A percentile compares a stretch with the other conserved stretches of the same genome.
These are phyloP conservation scores for Geotrichum europaeum DNA, from an alignment of 1,139 yeast genomes.

Conservation along the genomic window DNA sequence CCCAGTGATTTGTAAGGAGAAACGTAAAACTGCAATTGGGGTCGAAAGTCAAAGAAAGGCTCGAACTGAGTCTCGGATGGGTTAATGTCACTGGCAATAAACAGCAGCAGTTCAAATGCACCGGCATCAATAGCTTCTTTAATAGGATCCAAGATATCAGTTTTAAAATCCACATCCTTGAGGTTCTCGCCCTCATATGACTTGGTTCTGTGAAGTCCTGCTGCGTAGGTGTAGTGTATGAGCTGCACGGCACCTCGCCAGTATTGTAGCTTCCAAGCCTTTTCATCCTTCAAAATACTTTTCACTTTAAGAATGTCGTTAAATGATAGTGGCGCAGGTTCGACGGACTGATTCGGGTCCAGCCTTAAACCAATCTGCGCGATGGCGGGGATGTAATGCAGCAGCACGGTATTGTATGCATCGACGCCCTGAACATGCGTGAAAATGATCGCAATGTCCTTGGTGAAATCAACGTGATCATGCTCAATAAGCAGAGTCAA, in stretches of 20 bases:
- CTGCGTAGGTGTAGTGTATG: conserved; percentile 57
- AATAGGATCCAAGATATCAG: conserved; percentile 43
- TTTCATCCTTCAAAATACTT: conserved; percentile 2
- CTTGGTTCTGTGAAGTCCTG: conserved; percentile 45
- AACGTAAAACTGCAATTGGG: conserved; percentile 53
- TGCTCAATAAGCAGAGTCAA: conserved; percentile 31
- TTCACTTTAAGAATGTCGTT: conserved; percentile 6
- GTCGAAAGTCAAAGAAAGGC: conserved; percentile 50
- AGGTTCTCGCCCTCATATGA: conserved; percentile 12
- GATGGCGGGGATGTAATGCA: conserved; percentile 55
- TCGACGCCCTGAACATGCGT: conserved; percentile 42
- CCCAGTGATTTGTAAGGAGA: conserved; percentile 22
- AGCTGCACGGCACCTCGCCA: conserved; percentile 54
- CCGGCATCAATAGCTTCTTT: conserved; percentile 57
- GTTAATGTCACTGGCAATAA: conserved; percentile 64
- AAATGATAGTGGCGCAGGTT: conserved; percentile 5
- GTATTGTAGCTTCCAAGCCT: conserved; percentile 30
- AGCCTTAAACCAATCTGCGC: conserved; percentile 12
- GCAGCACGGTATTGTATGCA: conserved; percentile 54
- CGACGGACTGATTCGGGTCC: conserved; percentile 14
- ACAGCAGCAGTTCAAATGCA: conserved; percentile 72
- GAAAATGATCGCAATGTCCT: conserved; percentile 41
- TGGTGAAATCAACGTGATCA: conserved; percentile 37
- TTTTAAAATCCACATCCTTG: conserved; percentile 35
- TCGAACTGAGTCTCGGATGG: conserved; percentile 34